Evolutionary conservation across 2,329 filamentous ascomycete genomes (phyloP).

Genomic region (Scedosporium aurantiacum): DNA sequence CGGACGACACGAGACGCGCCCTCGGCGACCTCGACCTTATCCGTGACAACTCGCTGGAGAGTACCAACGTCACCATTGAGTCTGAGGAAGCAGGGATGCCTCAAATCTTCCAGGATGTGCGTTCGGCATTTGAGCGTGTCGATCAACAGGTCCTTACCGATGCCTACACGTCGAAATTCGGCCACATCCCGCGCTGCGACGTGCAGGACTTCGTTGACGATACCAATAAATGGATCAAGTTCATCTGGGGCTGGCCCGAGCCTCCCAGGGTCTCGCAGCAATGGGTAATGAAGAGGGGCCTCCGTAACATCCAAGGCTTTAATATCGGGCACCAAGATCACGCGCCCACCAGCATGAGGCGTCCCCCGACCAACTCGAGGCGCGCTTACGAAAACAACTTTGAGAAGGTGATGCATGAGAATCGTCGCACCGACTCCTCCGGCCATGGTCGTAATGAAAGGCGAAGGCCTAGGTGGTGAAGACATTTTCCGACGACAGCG

Average conservation of each 20-base stretch:
- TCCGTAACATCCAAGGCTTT: conserved; percentile 20
- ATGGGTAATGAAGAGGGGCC: conserved; percentile 21
- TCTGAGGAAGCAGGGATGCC: conserved; percentile 33
- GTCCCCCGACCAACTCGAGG: too few relatives aligned
- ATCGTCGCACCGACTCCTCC: too few relatives aligned
- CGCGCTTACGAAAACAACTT: too few relatives aligned
- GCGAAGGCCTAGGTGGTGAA: too few relatives aligned
- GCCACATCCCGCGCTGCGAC: conserved; percentile 31
- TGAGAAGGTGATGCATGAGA: too few relatives aligned
- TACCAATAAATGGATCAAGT: conserved; percentile 41
- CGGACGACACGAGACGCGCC: conserved; percentile 32
- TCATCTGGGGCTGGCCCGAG: conserved; percentile 39
- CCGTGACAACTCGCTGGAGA: conserved; percentile 38
- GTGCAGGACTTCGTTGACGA: conserved; percentile 29
- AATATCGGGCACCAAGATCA: conserved; percentile 17
- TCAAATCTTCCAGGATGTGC: conserved; percentile 31
- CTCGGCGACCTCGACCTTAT: conserved; percentile 51
- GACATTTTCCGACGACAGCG: too few relatives aligned
- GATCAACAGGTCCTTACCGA: conserved; percentile 20
- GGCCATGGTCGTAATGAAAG: too few relatives aligned
- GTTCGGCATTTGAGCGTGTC: conserved; percentile 29
- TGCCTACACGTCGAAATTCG: conserved; percentile 48
- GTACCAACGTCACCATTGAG: conserved; percentile 40
- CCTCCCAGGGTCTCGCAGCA: conserved; percentile 27
- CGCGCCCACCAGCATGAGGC: background rate